Base-by-base conservation (phyloP, 2,329 filamentous ascomycete species). In the Tolypocladium pustulatum region DNA sequence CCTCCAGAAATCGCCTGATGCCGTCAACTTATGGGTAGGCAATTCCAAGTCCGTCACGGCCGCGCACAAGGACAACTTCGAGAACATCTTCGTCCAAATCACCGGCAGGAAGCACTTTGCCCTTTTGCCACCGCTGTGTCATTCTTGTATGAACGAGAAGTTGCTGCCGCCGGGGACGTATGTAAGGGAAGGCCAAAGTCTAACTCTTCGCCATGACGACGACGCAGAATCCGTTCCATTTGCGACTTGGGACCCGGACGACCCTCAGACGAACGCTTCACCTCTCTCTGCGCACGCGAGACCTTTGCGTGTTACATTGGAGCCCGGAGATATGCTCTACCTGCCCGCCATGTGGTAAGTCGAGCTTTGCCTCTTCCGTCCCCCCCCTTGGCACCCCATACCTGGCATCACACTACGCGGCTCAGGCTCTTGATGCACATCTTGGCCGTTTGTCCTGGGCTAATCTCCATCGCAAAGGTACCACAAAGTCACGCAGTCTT, bases 21-120 rank as follows among this genome's bases (percentile, higher is more conserved):
- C 90, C 17, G 81, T 91, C 61, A 94, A 94, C 68, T 78, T 94
- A 66, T 93, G 90, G 90, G 84, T 94, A 55, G 90, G 90, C 57
- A 89, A 90, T 72, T 83, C 83, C 1, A 77, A 76, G 41, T 89
- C 85, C 32, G 78, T 82, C 1, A 92, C 89, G 0, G 86, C 87
- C 0, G 71, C 92, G 57, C 90, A 94, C 73, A 89, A 88, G 66
- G 90, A 94, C 73, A 89, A 89, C 66, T 93, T 92, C 70, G 89
- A 94, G 71, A 94, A 94, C 69, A 80, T 94, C 0, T 94, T 92
- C 69, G 87, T 90, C 1, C 89, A 93, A 66, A 72, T 93, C 17
- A 71, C 84, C 0, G 90, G 90, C 0, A 74, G 75, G 58, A 94
- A 94, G 69, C 84, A 89, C 64, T 94, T 94, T 64, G 80, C 86